Conservation (phyloP, 495 filamentous ascomycete genomes). For the Hypoxylon subgilvum region DNA sequence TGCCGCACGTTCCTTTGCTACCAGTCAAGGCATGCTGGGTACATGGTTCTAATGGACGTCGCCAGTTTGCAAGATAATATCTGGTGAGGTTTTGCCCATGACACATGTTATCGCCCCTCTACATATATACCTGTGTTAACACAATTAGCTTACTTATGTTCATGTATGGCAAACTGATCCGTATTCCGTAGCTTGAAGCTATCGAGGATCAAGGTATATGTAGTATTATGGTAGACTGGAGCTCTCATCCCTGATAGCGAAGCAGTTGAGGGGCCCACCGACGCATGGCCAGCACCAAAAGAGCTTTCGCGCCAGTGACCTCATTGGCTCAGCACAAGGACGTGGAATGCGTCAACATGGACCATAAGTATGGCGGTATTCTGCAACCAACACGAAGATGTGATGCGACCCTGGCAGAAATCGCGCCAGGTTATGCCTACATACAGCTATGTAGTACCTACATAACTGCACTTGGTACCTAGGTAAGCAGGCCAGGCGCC, state of each 20-base stretch:
- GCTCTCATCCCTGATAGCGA: conserved; percentile 22
- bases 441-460: too few relatives aligned
- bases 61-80: too few relatives aligned
- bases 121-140: too few relatives aligned
- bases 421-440: conserved; percentile 16
- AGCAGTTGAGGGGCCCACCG: conserved; percentile 4
- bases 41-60: not conserved
- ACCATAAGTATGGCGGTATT: conserved; percentile 14
- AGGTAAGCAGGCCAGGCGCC: not conserved
- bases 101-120: conserved; percentile 20
- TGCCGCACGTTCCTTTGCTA: too few relatives aligned
- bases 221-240: not conserved
- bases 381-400: conserved; percentile 23
- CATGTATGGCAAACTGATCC: too few relatives aligned
- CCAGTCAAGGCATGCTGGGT: not conserved
- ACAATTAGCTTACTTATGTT: too few relatives aligned
- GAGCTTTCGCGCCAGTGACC: conserved; percentile 17
- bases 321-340: conserved; percentile 23
- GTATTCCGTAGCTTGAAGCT: too few relatives aligned
- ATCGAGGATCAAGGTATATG: too few relatives aligned
- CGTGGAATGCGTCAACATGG: conserved; percentile 36
- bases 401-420: conserved; percentile 15
- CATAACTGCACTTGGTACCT: not conserved
- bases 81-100: too few relatives aligned
- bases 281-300: conserved; percentile 6